Base-by-base conservation (phyloP, 192 early-diverging fungal genomes). In the Podila verticillata region DNA sequence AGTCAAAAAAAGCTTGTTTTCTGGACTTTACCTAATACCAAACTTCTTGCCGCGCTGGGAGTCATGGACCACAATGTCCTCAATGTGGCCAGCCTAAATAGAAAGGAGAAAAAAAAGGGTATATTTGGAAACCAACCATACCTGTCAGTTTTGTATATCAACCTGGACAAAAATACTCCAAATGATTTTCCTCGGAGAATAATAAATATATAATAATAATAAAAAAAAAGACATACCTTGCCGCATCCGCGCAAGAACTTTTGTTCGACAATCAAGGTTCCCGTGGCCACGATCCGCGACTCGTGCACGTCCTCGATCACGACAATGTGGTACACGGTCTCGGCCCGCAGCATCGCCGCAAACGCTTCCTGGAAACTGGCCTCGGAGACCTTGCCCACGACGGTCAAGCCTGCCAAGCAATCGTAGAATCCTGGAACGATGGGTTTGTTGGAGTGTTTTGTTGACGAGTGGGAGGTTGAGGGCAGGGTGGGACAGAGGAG, bases 181-280 rank as follows among this genome's bases (percentile, higher is more conserved):
- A 17, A 17, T 63, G n/a, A 8, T 51, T n/a, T 31, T 32, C 9
- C 17, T 31, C 32, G 39, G 13, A 67, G 24, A 2, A 54, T 7
- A 54, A 24, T 20, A 10, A 34, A 7, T 24, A 61, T 77, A 63
- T 73, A n/a, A n/a, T n/a, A n/a, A n/a, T n/a, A n/a, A n/a, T n/a
- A n/a, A n/a, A n/a, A n/a, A n/a, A n/a, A n/a, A n/a, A n/a, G n/a
- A n/a, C n/a, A 15, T 44, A 93, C 95, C 81, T 93, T 87, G 8
- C 93, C 95, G 72, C 92, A 95, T 15, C 78, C 73, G 65, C 94
- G 91, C 31, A 97, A 80, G 59, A 98, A 95, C 87, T 98, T 98
- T 75, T 93, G 91, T 82, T 98, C 97, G 28, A 95, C 90, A 30
- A 98, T 57, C 62, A 98, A 85, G 12, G 95, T 95, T 30, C 94